A percentile compares a stretch with the other conserved stretches of the same genome.
Evolutionary conservation across 192 early-diverging fungal species (phyloP).

Genomic region (Pilobolus umbonatus): DNA sequence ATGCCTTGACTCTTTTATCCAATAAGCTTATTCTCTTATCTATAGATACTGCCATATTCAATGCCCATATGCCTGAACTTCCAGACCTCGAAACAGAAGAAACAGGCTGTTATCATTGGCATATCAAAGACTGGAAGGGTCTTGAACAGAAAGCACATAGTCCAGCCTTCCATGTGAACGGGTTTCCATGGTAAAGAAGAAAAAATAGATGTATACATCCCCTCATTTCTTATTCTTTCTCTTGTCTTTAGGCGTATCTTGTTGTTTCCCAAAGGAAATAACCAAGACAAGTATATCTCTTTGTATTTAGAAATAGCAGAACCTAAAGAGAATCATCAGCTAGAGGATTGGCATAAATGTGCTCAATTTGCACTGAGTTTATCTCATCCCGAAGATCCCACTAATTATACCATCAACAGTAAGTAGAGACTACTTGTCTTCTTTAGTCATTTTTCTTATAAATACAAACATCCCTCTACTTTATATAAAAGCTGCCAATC

Average conservation of each 20-base stretch:
- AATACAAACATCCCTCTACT: background rate
- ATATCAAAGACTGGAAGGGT: slow-evolving; percentile 21
- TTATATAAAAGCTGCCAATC: slow-evolving; percentile 51
- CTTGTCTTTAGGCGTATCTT: slow-evolving; percentile 44
- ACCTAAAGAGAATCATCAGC: slow-evolving; percentile 40
- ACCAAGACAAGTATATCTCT: slow-evolving; percentile 59
- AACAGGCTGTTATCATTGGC: slow-evolving; percentile 19
- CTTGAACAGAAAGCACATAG: slow-evolving; percentile 18
- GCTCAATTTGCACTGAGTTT: slow-evolving; percentile 76
- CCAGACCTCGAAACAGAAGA: slow-evolving; percentile 20
- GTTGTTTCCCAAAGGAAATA: slow-evolving; percentile 89
- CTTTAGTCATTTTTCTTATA: background rate
- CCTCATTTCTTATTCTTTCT: background rate
- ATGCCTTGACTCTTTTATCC: background rate
- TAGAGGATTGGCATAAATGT: slow-evolving; percentile 75
- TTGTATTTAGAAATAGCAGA: slow-evolving; percentile 86
- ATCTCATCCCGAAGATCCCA: slow-evolving; percentile 69
- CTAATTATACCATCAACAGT: slow-evolving; percentile 45
- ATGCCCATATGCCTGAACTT: slow-evolving; percentile 15
- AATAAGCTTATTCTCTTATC: background rate
- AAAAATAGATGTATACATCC: slow-evolving; percentile 18
- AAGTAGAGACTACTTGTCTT: slow-evolving; percentile 19
- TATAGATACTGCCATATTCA: slow-evolving; percentile 17
- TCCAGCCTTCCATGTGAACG: slow-evolving; percentile 24
- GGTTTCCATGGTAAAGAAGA: slow-evolving; percentile 48